Evolutionary conservation across 257 asterid genomes (phyloP).

Genomic region (Solanum etuberosum): DNA sequence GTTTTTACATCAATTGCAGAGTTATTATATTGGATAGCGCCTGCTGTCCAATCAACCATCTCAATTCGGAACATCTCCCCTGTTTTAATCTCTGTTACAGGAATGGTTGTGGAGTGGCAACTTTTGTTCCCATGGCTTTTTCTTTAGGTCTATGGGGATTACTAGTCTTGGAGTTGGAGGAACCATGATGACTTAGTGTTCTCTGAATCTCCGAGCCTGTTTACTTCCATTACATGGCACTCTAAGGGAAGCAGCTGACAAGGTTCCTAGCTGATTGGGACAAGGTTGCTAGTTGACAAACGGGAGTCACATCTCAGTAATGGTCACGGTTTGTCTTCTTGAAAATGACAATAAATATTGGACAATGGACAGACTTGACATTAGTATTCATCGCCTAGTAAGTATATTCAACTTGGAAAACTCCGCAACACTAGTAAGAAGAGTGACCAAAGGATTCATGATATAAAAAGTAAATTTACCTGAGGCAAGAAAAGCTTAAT

Average conservation of each 20-base stretch:
- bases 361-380: background rate
- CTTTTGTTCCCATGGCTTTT: conserved; percentile 30
- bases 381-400: background rate
- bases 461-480: background rate
- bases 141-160: conserved; percentile 26
- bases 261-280: background rate
- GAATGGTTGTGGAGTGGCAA: conserved; percentile 26
- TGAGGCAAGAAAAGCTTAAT: background rate
- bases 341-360: background rate
- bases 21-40: conserved; percentile 36
- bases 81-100: conserved; percentile 24
- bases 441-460: background rate
- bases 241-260: background rate
- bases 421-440: background rate
- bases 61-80: conserved; percentile 35
- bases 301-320: background rate
- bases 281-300: conserved; percentile 19
- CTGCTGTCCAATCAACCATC: conserved; percentile 52
- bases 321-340: conserved; percentile 27
- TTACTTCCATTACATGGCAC: background rate
- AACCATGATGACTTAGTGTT: conserved; percentile 32
- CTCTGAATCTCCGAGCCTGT: background rate
- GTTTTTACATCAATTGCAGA: conserved; percentile 41
- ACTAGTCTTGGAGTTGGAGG: conserved; percentile 57
- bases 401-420: background rate